These are phyloP conservation scores for Zygnema circumcarinatum DNA, from an alignment of 139 green algal genomes.

Conservation along the genomic window DNA sequence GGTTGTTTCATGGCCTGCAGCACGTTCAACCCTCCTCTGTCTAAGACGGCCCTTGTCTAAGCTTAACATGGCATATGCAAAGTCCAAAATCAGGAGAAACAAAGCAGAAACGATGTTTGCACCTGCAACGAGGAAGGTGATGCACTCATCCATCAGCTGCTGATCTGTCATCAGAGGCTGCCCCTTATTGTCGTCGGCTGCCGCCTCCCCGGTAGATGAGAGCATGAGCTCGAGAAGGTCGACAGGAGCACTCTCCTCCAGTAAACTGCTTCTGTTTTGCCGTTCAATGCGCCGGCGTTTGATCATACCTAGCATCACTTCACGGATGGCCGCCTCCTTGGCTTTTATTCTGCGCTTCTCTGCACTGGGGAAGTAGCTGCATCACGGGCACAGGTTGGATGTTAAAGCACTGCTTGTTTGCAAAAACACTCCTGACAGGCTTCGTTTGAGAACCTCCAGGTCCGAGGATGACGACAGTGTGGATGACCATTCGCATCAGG, in stretches of 20 bases:
- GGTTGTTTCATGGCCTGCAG: conserved; percentile 96
- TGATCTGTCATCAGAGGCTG: conserved; percentile 9
- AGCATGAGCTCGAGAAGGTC: not conserved
- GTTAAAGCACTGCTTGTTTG: not conserved
- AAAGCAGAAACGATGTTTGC: too few species aligned
- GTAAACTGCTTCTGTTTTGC: not conserved
- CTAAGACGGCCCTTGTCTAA: conserved; percentile 88
- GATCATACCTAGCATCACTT: not conserved
- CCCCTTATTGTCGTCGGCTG: not conserved
- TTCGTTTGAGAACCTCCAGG: not conserved
- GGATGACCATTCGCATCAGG: too few species aligned
- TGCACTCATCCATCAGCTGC: conserved; percentile 51
- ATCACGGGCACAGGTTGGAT: not conserved
- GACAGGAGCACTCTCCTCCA: not conserved
- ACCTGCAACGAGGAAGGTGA: conserved; percentile 48
- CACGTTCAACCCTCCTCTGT: too few species aligned
- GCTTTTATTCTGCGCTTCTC: not conserved
- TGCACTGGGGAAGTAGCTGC: not conserved
- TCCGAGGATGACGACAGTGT: too few species aligned
- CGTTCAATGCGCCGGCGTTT: not conserved
- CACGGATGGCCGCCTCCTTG: not conserved
- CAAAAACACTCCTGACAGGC: not conserved
- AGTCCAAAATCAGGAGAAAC: too few species aligned
- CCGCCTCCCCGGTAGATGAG: not conserved
- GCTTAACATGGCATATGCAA: conserved; percentile 61